These are phyloP conservation scores for Penicillium sp. DNA, from an alignment of 2,329 filamentous ascomycete species.

Conservation along the genomic window DNA sequence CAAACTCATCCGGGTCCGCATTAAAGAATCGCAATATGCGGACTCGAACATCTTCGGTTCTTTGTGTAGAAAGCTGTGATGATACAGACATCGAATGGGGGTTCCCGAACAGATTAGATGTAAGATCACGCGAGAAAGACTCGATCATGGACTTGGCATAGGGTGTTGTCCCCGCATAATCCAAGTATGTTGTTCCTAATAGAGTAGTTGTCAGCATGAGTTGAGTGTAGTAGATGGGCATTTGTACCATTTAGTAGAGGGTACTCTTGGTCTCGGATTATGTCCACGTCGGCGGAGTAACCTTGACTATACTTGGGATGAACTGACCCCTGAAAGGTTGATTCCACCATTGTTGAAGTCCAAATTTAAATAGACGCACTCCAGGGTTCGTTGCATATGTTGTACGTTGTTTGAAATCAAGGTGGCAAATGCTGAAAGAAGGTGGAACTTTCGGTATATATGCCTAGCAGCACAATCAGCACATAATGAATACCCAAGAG, in stretches of 20 bases:
- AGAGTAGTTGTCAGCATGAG: slow-evolving; percentile 5
- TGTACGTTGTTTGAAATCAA: neutral
- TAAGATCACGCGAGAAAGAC: slow-evolving; percentile 75
- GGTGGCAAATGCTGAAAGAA: slow-evolving; percentile 2
- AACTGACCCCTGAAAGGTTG: neutral
- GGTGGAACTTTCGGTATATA: neutral
- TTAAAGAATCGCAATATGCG: slow-evolving; percentile 73
- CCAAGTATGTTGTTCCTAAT: slow-evolving; percentile 74
- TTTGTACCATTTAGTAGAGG: slow-evolving; percentile 43
- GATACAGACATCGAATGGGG: slow-evolving; percentile 83
- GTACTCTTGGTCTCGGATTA: slow-evolving; percentile 50
- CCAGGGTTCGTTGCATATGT: neutral
- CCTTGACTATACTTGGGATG: slow-evolving; percentile 27
- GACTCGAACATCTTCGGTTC: slow-evolving; percentile 74
- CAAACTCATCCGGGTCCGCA: slow-evolving; percentile 77
- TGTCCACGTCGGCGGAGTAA: slow-evolving; percentile 49
- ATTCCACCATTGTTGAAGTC: slow-evolving; percentile 1
- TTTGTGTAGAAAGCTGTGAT: slow-evolving; percentile 71
- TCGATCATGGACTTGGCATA: slow-evolving; percentile 80
- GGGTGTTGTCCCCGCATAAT: slow-evolving; percentile 91
- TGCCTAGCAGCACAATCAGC: slow-evolving; percentile 6
- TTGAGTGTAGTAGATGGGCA: neutral
- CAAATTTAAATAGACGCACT: neutral
- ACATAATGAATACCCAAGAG: neutral
- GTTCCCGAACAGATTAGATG: slow-evolving; percentile 78